phyloP scores from a whole-genome alignment of 345 rosid species.

The Pelargonium nanum region DNA sequence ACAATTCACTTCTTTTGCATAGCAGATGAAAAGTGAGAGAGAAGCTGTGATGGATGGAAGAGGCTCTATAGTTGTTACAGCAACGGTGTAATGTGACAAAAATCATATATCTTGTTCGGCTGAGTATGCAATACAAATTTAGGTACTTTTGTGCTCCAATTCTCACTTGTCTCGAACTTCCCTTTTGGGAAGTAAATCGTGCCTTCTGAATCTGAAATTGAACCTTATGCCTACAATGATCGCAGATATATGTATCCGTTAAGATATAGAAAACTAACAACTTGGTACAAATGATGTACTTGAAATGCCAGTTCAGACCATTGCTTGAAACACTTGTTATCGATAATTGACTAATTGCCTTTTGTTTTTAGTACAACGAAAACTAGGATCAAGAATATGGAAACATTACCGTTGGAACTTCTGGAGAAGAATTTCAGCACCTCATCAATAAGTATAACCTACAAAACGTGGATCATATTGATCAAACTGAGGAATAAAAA shows the following conservation, averaged over 20 bases:
- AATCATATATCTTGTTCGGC: background rate
- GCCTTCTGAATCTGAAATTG: conserved; percentile 62
- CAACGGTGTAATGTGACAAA: background rate
- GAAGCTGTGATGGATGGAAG: background rate
- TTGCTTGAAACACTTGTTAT: too few relatives aligned
- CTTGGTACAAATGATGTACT: background rate
- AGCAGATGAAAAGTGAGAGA: background rate
- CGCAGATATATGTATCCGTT: conserved; percentile 3
- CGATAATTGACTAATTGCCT: background rate
- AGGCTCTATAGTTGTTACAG: too few relatives aligned
- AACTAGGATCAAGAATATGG: background rate
- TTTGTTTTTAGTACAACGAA: background rate
- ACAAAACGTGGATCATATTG: conserved; percentile 10
- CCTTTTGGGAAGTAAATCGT: conserved; percentile 67
- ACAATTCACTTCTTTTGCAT: too few relatives aligned
- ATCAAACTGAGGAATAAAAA: background rate
- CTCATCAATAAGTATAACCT: conserved; percentile 94
- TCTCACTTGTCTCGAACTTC: conserved; percentile 62
- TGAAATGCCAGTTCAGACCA: background rate
- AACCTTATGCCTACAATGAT: conserved; percentile 52
- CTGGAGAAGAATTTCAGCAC: conserved; percentile 87
- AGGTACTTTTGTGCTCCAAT: background rate
- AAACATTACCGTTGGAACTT: conserved; percentile 42
- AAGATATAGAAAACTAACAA: background rate
- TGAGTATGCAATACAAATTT: too few relatives aligned